phyloP scores from a whole-genome alignment of 306 rosid genomes.

The Acacia melanoxylon region DNA sequence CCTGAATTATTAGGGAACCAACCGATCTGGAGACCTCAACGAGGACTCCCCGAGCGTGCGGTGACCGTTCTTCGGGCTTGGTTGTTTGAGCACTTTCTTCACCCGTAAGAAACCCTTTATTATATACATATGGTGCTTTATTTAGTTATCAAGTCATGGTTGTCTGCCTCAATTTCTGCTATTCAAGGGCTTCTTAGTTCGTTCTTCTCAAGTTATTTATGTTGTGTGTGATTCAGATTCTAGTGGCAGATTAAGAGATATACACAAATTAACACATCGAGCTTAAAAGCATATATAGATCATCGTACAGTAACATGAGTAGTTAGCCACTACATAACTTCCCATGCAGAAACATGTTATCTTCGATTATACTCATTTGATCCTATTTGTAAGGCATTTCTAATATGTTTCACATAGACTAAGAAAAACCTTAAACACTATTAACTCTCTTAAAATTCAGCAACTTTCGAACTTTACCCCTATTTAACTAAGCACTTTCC shows the following conservation, averaged over 20 bases:
- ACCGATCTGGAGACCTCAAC: constrained; percentile 75
- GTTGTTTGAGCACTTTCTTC: constrained; percentile 75
- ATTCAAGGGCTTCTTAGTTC: neutral
- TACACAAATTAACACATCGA: neutral
- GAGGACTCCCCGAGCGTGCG: constrained; percentile 77
- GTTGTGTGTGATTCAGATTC: neutral
- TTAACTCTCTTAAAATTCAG: no score
- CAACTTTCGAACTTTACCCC: no score
- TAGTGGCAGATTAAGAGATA: neutral
- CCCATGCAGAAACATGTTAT: neutral
- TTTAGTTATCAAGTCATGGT: no score
- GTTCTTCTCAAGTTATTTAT: neutral
- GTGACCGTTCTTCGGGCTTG: constrained; percentile 69
- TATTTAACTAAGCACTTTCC: no score
- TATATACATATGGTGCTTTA: no score
- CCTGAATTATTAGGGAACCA: constrained; percentile 59
- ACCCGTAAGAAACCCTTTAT: constrained; percentile 52
- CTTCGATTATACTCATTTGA: neutral
- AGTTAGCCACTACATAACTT: no score
- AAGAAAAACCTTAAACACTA: no score
- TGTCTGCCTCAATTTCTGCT: neutral
- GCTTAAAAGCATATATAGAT: neutral
- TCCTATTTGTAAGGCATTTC: no score
- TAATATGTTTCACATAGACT: no score
- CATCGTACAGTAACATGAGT: no score